Evolutionary conservation across 2,329 filamentous ascomycete genomes (phyloP), one percentile per base, ranked within the genome.

Genomic region (Penicillium griseofulvum): DNA sequence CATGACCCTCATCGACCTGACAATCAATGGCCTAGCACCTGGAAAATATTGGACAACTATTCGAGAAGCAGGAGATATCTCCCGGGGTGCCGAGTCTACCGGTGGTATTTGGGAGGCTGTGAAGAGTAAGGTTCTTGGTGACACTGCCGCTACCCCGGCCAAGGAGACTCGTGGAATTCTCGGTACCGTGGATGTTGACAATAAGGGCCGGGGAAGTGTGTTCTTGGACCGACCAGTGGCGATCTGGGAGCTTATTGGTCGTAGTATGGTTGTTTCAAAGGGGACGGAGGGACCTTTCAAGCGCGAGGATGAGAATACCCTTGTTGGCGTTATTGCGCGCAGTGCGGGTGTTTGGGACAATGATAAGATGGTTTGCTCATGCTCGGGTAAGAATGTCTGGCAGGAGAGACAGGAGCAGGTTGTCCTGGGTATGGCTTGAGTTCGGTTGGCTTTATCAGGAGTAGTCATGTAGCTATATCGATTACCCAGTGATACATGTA

Each of bases 331-430:
- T 49, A 90, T 99, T 76, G 94, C 94, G 46, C 82, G 94, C 70
- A 97, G 92, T 74, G 93, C 94, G 16, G 94, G 94, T n/a, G 88
- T 96, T 58, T 99, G 94, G 94, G 93, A 97, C 73, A 96, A 99
- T 67, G 91, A 97, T 72, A 99, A 97, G 82, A 96, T 90, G 43
- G 93, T 99, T 6, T 99, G 94, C 74, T 96, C 91, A 45, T 99
- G 94, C 75, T 96, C 91, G 36, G 94, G 94, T 4, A 97, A 97
- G 84, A 97, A 92, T 54, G 84, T 99, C 11, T 99, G 94, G 94
- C 89, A 99, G 75, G 94, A 99, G 80, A 85, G 94, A 65, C 87
- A 87, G 75, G 92, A 97, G 68, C 90, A 96, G 77, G 86, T 92
- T 39, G 81, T 83, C 63, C 92, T 90, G 77, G 94, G 94, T 3